Percentiles rank a stretch among this genome's conserved stretches.
Conservation (phyloP, 2,329 filamentous ascomycete genomes). For the Ceratocystis ficicola region DNA sequence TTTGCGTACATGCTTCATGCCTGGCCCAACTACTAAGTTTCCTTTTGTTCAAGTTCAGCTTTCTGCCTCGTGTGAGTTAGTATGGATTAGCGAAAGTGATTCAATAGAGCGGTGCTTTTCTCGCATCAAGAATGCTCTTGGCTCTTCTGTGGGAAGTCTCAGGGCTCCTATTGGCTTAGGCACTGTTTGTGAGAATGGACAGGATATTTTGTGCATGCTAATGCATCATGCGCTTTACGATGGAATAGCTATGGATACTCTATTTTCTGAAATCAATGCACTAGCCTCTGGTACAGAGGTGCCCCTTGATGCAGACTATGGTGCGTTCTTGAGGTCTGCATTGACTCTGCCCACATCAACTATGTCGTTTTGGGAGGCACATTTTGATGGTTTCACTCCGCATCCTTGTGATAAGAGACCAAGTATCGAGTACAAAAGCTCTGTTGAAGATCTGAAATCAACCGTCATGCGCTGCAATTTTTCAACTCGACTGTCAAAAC, state of each 20-base stretch:
- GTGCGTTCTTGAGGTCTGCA: slow-evolving; percentile 51
- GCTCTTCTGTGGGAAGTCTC: slow-evolving; percentile 34
- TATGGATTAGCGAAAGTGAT: slow-evolving; percentile 27
- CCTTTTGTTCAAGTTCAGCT: slow-evolving; percentile 65
- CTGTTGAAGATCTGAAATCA: not conserved
- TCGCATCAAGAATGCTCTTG: slow-evolving; percentile 32
- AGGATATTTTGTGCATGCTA: slow-evolving; percentile 36
- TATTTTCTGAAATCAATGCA: slow-evolving; percentile 59
- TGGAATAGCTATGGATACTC: slow-evolving; percentile 57
- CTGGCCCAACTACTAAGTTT: slow-evolving; percentile 46
- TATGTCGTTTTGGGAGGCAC: slow-evolving; percentile 53
- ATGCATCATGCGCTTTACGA: slow-evolving; percentile 82
- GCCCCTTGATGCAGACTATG: slow-evolving; percentile 42
- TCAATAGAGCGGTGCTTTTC: slow-evolving; percentile 32
- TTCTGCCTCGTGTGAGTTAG: slow-evolving; percentile 35
- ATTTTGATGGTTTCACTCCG: slow-evolving; percentile 39
- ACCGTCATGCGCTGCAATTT: not conserved
- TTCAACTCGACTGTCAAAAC: not conserved
- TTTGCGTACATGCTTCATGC: slow-evolving; percentile 61
- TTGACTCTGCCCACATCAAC: slow-evolving; percentile 36
- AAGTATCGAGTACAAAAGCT: slow-evolving; percentile 22
- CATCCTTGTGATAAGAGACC: slow-evolving; percentile 24
- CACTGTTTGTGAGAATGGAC: slow-evolving; percentile 29
- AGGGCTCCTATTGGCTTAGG: slow-evolving; percentile 37
- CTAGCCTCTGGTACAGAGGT: slow-evolving; percentile 40